These are phyloP conservation scores for Hericium coralloides DNA, from an alignment of 768 basidiomycete genomes.

Conservation along the genomic window DNA sequence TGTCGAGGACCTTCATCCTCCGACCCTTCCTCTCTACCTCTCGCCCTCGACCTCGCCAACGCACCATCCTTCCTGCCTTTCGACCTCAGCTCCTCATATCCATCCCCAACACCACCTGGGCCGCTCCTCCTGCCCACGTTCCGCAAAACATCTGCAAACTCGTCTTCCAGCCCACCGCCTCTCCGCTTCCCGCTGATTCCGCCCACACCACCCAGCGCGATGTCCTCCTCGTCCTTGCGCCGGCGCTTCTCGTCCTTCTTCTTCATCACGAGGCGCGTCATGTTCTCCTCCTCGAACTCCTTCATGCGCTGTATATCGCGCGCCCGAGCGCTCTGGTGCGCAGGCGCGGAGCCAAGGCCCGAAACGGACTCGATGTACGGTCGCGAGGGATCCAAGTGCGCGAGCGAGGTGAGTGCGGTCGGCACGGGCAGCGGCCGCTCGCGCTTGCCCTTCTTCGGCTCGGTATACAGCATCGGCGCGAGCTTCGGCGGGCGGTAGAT, in stretches of 20 bases:
- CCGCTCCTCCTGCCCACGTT: conserved; percentile 40
- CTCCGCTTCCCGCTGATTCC: conserved; percentile 37
- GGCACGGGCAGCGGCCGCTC: conserved; percentile 49
- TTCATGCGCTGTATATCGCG: conserved; percentile 71
- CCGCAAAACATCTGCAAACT: conserved; percentile 73
- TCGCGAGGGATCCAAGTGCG: conserved; percentile 42
- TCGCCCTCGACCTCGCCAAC: conserved; percentile 47
- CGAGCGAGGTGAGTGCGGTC: conserved; percentile 47
- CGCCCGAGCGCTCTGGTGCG: conserved; percentile 59
- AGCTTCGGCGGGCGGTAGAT: conserved; percentile 83
- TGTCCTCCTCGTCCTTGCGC: conserved; percentile 72
- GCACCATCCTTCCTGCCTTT: conserved; percentile 55
- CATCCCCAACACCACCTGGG: conserved; percentile 42
- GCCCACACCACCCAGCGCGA: conserved; percentile 73
- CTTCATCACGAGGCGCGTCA: conserved; percentile 83
- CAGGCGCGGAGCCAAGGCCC: conserved; percentile 56
- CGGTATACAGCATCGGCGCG: conserved; percentile 81
- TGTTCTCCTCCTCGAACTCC: conserved; percentile 92
- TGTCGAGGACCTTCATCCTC: conserved; percentile 24
- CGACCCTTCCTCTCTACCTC: conserved; percentile 21
- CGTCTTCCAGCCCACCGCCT: conserved; percentile 71
- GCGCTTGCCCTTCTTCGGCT: conserved; percentile 40
- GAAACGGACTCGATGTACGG: conserved; percentile 67
- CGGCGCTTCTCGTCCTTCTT: conserved; percentile 76
- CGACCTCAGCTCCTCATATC: conserved; percentile 73